phyloP scores from a whole-genome alignment of 176 grass and related monocot genomes.

The Neostapfia colusana region DNA sequence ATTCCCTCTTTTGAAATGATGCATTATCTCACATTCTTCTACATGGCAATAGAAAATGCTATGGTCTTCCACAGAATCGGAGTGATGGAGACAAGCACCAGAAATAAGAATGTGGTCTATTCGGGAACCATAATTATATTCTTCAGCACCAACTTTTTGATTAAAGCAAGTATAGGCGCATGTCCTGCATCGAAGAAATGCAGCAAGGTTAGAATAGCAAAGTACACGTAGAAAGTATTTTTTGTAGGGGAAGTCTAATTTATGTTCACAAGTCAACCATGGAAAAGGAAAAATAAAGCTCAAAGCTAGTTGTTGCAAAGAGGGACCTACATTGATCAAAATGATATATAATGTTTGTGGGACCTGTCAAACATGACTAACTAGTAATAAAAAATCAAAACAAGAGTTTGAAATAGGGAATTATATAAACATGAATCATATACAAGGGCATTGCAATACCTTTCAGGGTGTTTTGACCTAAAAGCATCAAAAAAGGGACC shows the following conservation, averaged over 20 bases:
- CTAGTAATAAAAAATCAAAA: constrained; percentile 20
- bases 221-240: neutral
- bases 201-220: constrained; percentile 4
- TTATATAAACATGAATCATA: constrained; percentile 8
- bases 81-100: constrained; percentile 67
- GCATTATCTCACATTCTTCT: constrained; percentile 85
- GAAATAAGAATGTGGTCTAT: constrained; percentile 89
- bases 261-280: constrained; percentile 7
- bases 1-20: constrained; percentile 82
- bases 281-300: neutral
- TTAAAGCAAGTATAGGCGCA: constrained; percentile 93
- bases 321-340: neutral
- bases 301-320: constrained; percentile 14
- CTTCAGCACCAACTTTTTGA: constrained; percentile 81
- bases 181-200: constrained; percentile 44
- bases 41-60: constrained; percentile 81
- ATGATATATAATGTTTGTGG: neutral
- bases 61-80: constrained; percentile 53
- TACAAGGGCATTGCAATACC: constrained; percentile 46
- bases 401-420: neutral
- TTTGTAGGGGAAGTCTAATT: neutral
- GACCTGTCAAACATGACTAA: neutral
- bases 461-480: constrained; percentile 82
- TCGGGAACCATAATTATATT: constrained; percentile 94
- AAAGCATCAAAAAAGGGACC: constrained; percentile 91